A percentile compares a stretch with the other conserved stretches of the same genome.
Conservation (phyloP, 1,284 basidiomycete species). For the Trichosporon asahii region DNA sequence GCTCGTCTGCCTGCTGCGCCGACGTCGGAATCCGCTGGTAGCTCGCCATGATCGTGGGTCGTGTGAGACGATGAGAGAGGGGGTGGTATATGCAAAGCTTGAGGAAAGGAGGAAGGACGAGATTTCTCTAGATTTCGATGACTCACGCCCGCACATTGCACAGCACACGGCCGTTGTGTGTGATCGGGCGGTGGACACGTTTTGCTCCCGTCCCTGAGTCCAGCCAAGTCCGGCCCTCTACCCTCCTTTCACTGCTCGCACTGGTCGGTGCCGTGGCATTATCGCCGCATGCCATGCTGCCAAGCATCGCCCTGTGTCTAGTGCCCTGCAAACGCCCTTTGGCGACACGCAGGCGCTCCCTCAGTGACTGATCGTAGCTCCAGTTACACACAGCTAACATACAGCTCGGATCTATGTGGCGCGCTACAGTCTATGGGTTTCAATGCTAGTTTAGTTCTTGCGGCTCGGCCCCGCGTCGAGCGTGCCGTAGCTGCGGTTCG, state of each 20-base stretch:
- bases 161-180: background rate
- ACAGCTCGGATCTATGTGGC: background rate
- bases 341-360: background rate
- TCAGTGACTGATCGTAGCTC: background rate
- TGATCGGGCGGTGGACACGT: background rate
- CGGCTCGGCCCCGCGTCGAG: slow-evolving; percentile 7
- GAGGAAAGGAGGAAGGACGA: background rate
- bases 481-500: background rate
- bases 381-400: slow-evolving; percentile 1
- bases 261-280: background rate
- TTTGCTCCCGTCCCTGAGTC: background rate
- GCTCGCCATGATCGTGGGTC: slow-evolving; percentile 4
- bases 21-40: slow-evolving; percentile 25
- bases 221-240: background rate
- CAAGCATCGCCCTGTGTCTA: background rate
- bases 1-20: slow-evolving; percentile 8
- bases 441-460: background rate
- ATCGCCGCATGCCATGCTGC: background rate
- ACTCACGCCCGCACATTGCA: background rate
- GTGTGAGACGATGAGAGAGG: background rate
- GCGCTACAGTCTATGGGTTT: background rate
- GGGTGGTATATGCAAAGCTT: background rate
- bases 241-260: background rate
- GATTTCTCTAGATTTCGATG: background rate
- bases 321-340: background rate